Evolutionary conservation across 2,329 filamentous ascomycete genomes (phyloP).

Genomic region (Penicillium hesseltinei): DNA sequence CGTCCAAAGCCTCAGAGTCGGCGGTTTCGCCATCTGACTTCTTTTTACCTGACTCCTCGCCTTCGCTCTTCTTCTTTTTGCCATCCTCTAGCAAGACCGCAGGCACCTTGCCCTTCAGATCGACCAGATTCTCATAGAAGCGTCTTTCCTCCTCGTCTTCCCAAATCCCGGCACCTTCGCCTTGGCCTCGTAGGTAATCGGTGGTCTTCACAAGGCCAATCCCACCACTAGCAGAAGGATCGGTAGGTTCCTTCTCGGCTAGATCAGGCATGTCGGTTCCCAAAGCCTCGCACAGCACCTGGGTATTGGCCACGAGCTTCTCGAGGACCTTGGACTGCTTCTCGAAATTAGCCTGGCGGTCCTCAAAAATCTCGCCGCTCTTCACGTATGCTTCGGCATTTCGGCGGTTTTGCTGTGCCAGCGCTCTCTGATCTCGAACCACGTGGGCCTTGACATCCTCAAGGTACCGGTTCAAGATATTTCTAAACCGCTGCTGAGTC

Average conservation of each 20-base stretch:
- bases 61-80: conserved; percentile 87
- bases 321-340: conserved; percentile 91
- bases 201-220: conserved; percentile 93
- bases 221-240: conserved; percentile 65
- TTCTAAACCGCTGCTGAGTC: conserved; percentile 80
- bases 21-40: conserved; percentile 56
- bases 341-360: conserved; percentile 92
- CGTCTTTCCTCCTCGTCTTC: conserved; percentile 96
- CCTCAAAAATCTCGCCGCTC: conserved; percentile 96
- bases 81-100: conserved; percentile 88
- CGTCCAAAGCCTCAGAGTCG: conserved; percentile 40
- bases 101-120: conserved; percentile 93
- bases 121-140: conserved; percentile 96
- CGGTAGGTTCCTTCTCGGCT: conserved; percentile 73
- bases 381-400: conserved; percentile 99
- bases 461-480: conserved; percentile 81
- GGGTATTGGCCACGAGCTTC: conserved; percentile 83
- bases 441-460: conserved; percentile 90
- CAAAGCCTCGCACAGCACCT: conserved; percentile 83
- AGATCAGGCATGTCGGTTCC: conserved; percentile 92
- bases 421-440: conserved; percentile 84
- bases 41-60: conserved; percentile 78
- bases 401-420: conserved; percentile 80
- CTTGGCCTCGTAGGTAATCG: conserved; percentile 86
- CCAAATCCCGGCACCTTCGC: conserved; percentile 93